Evolutionary conservation across 2,329 filamentous ascomycete species (phyloP), one percentile per base, ranked within the genome.

Genomic region (Colletotrichum australisinense): DNA sequence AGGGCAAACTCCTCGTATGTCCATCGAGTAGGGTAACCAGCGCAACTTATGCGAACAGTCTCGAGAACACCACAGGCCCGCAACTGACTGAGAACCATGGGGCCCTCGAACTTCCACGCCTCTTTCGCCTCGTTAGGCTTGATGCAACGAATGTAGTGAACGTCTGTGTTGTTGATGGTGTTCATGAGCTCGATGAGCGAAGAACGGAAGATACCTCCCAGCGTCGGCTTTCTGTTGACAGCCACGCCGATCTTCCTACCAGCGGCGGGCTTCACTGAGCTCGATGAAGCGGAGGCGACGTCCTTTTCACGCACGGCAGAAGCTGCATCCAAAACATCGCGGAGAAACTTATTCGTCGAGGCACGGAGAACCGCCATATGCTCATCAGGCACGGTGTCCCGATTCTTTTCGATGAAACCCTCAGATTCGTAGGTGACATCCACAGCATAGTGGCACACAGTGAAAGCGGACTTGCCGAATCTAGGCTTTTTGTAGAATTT

Each of bases 361-460:
- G 92, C 92, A 77, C 91, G 93, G 76, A 99, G 89, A 49, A 99
- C 93, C 72, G 97, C 95, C 92, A 99, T 94, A 81, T 98, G 97
- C 85, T 99, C 97, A 80, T 99, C 97, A 6, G 97, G 97, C 59
- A 99, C 97, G 24, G 97, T 99, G 83, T 99, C 97, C 83, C 97
- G 92, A 84, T 99, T 99, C 90, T 99, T 99, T 83, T 99, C 97
- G 79, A 99, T 98, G 85, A 99, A 99, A 59, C 97, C 97, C 78
- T 99, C 97, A 1, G 96, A 98, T 84, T 99, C 97, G 82, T 99
- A 99, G 22, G 96, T 98, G 78, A 99, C 97, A 79, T 99, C 97
- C 69, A 99, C 89, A 65, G 97, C 97, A 84, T 99, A 99, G 85
- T 99, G 97, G 83, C 96, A 98, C 75, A 99, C 95, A 8, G 97